Evolutionary conservation across 192 early-diverging fungal genomes (phyloP), one percentile per base, ranked within the genome.

Genomic region (Coemansia sp.): DNA sequence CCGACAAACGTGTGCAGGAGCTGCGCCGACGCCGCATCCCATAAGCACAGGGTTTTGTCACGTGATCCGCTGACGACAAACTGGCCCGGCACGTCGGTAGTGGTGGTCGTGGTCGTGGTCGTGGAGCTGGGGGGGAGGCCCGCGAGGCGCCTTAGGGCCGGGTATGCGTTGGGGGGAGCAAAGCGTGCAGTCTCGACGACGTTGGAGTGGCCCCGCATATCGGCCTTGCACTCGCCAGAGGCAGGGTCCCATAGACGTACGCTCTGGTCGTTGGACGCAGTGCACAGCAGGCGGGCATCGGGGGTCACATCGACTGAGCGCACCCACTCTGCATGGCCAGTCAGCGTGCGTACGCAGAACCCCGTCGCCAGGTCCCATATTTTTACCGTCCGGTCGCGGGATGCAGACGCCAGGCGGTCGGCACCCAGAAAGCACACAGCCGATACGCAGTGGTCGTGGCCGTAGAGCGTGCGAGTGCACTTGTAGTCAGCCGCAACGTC

Each of bases 381-480:
- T 69, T 90, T 91, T 39, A 98, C 86, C 0, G 94, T 92, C 65
- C 89, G 89, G 68, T 98, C 95, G 12, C 95, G 87, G 8, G 90
- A 92, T 1, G 90, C 90, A n/a, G 93, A 94, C 4, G 90, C 88
- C 8, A 98, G 73, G 54, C 84, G 85, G 60, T 94, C 91, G 4
- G 88, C 82, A 26, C 85, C 85, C n/a, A 92, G 85, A 48, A 91
- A 65, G 60, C 91, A 88, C 9, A 95, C 88, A 11, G 87, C 87
- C 1, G 93, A 95, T 7, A 98, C 90, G 63, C 85, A 90, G 71
- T 98, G 93, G 74, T 96, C 94, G 60, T 98, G 95, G 32, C 95
- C 95, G 62, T 88, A 83, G 35, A 98, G 67, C 5, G 95, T 97
- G 19, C 84, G 84, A 35, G 91, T 81, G 70, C 92, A 94, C 62